Evolutionary conservation across 768 basidiomycete species (phyloP), one percentile per base, ranked within the genome.

Genomic region (Suillus variegatus): DNA sequence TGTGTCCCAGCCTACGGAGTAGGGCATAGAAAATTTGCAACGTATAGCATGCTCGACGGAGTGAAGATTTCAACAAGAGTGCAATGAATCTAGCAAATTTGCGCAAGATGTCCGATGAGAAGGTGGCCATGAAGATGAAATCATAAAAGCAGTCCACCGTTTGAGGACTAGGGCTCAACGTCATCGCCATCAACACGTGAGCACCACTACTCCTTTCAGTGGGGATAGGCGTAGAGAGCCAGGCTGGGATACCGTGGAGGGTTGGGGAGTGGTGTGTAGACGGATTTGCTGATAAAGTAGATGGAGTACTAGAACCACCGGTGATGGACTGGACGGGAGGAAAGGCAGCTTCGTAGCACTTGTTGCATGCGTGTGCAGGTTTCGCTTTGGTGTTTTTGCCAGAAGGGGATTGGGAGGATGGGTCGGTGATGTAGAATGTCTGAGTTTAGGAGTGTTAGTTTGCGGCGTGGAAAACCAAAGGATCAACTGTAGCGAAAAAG

Each of bases 271-370:
- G 35, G 67, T 64, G 40, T 35, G 66, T 46, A 57, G 65, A 46
- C 49, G 65, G 25, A 66, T 63, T 22, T 25, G 65, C 52, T 25
- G 58, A 69, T 20, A 61, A 41, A 62, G 54, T 40, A 8, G 65
- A 20, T 40, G 64, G 46, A 28, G 55, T 54, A 16, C 22, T 70
- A n/a, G 62, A 12, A n/a, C 46, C 35, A 2, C n/a, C 38, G 16
- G 22, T 28, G 9, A 60, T 49, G 3, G 67, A 46, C 35, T 46
- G 1, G 22, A 71, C 52, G 43, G 91, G 64, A 0, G 93, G 93
- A 69, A 97, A 97, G 20, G 95, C 90, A 14, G 89, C 85, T 67
- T 93, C 91, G 71, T 90, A 97, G 76, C 95, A 97, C 2, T 89
- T 84, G 63, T 93, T 88, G 74, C 95, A 97, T 8, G 94, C 89